Percentiles rank a stretch among this genome's conserved stretches.
These are phyloP conservation scores for Dovyalis caffra DNA, from an alignment of 345 rosid species.

Conservation along the genomic window DNA sequence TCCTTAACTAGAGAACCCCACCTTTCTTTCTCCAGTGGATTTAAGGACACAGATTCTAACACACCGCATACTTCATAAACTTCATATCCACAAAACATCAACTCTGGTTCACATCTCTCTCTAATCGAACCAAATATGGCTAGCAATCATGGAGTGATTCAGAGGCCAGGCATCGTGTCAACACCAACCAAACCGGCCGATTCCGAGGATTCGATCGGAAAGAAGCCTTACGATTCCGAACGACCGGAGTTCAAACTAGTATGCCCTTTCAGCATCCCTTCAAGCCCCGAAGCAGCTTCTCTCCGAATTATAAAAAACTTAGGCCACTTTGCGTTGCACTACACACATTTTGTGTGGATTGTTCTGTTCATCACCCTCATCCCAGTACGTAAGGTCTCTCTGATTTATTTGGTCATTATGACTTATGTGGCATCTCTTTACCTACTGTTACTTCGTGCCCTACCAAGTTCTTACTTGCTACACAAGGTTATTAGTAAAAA, in stretches of 20 bases:
- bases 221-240: background rate
- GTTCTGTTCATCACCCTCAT: conserved; percentile 26
- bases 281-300: conserved; percentile 18
- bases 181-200: background rate
- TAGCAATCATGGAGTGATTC: background rate
- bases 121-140: too few relatives aligned
- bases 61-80: too few relatives aligned
- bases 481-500: conserved; percentile 16
- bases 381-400: conserved; percentile 23
- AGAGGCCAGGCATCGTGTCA: conserved; percentile 4
- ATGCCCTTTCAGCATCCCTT: conserved; percentile 14
- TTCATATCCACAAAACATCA: too few relatives aligned
- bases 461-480: conserved; percentile 1
- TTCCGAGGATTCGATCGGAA: background rate
- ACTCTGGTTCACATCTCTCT: too few relatives aligned
- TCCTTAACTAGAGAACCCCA: too few relatives aligned
- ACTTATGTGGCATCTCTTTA: conserved; percentile 17
- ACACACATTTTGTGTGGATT: conserved; percentile 27
- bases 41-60: too few relatives aligned
- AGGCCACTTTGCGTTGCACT: conserved; percentile 17
- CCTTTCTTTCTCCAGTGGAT: too few relatives aligned
- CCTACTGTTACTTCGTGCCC: conserved; percentile 11
- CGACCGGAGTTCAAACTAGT: conserved; percentile 2
- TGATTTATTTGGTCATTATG: conserved; percentile 15
- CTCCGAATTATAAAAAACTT: conserved; percentile 22